Evolutionary conservation across 768 basidiomycete species (phyloP), one percentile per base, ranked within the genome.

Genomic region (Solioccasus polychromus): DNA sequence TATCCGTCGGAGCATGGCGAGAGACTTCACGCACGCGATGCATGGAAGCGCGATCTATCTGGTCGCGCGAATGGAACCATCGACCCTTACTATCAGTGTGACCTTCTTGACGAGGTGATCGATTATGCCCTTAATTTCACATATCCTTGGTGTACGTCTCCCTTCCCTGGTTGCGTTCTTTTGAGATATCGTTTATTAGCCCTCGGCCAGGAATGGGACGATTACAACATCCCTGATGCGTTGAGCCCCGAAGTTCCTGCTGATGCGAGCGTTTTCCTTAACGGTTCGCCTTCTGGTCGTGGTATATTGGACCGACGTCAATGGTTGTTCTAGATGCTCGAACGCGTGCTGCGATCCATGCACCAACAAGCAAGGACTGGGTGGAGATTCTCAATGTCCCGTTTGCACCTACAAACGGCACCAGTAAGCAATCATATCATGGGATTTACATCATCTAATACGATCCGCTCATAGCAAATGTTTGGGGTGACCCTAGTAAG

Each of bases 41-140:
- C 35, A 12, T 60, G 62, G 56, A 82, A 78, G 60, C 69, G 79
- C 43, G 74, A 77, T 58, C 62, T 82, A 18, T 62, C 66, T 18
- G 68, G 70, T 10, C 69, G 79, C 29, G 60, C 76, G 3, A 81
- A 80, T 50, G 81, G 75, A 10, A 78, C 77, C 2, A 75, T 82
- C 43, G 75, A 82, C 60, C 70, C 79, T 17, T 77, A 71, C 75
- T 83, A 82, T 48, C 73, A 75, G 4, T 88, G 86, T 59, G 69
- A 78, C 43, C 55, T 86, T 5, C 72, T 78, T 44, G 77, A 81
- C 45, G 78, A 83, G 67, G 75, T 82, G 64, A 54, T 84, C 25
- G 85, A 88, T 62, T 88, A 88, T 51, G 82, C 85, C 12, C 40
- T 79, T 46, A 89, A 88, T 56, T 87, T 73, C 57, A 84, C 85